Percentiles rank a stretch among this genome's conserved stretches.
Conservation (phyloP, 495 filamentous ascomycete genomes). For the Penicillium odoratum region DNA sequence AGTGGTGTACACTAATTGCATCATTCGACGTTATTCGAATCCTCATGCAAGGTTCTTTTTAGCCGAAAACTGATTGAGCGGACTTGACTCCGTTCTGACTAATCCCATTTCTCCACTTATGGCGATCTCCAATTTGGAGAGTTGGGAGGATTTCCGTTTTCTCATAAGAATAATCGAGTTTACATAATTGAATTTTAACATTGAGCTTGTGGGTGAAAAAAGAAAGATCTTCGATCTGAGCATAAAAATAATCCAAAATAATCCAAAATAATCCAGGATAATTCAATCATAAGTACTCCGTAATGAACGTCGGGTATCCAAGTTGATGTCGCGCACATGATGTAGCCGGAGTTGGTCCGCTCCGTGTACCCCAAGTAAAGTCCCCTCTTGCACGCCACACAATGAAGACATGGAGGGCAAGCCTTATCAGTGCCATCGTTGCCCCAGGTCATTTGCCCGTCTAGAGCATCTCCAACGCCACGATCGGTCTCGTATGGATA, state of each 20-base stretch:
- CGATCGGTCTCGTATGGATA: slow-evolving; percentile 41
- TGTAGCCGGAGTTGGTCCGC: slow-evolving; percentile 13
- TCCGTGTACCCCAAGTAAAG: slow-evolving; percentile 7
- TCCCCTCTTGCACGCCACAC: background rate
- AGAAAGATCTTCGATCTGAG: no score
- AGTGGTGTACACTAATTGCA: no score
- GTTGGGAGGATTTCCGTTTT: background rate
- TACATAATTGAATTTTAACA: no score
- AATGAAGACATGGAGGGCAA: slow-evolving; percentile 25
- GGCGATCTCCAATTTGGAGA: slow-evolving; percentile 17
- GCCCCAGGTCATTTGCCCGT: slow-evolving; percentile 38
- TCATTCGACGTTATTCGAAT: background rate
- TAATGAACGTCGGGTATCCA: no score
- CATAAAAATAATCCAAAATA: no score
- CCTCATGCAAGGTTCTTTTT: background rate
- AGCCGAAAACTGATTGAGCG: background rate
- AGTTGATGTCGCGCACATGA: background rate
- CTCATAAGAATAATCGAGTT: no score
- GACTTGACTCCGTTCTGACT: background rate
- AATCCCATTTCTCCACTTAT: background rate
- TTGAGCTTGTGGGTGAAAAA: no score
- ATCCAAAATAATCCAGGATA: no score
- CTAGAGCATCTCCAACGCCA: slow-evolving; percentile 47
- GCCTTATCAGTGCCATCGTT: slow-evolving; percentile 41
- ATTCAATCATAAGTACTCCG: no score